phyloP scores from a whole-genome alignment of 805 yeast genomes.

The Lipomyces starkeyi region DNA sequence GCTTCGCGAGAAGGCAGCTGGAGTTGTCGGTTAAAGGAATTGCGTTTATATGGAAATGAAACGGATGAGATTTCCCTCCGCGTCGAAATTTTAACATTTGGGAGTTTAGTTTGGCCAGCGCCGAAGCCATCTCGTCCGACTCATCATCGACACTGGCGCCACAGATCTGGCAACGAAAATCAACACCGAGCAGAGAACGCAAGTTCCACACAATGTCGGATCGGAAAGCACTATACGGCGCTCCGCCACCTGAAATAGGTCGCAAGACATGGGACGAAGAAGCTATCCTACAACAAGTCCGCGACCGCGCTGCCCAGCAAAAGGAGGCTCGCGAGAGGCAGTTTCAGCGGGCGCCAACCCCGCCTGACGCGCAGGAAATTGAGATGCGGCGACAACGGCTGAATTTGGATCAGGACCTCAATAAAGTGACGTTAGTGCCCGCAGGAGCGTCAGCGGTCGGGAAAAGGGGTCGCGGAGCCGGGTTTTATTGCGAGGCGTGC shows the following conservation, averaged over 20 bases:
- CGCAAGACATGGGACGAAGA: slow-evolving; percentile 39
- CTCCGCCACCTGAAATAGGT: slow-evolving; percentile 29
- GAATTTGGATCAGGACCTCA: slow-evolving; percentile 45
- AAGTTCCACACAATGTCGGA: slow-evolving; percentile 6
- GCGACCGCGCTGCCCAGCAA: slow-evolving; percentile 33
- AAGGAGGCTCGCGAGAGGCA: slow-evolving; percentile 28
- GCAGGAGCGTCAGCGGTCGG: slow-evolving; percentile 47
- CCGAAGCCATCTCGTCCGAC: neutral
- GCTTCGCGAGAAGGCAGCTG: neutral
- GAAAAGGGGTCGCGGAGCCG: slow-evolving; percentile 66
- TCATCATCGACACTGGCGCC: no score
- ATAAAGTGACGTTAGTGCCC: slow-evolving; percentile 46
- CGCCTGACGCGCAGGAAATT: slow-evolving; percentile 40
- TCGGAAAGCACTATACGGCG: slow-evolving; percentile 31
- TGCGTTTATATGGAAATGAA: neutral
- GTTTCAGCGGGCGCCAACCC: slow-evolving; percentile 34
- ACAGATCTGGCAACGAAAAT: no score
- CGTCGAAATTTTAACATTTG: neutral
- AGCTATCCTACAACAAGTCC: slow-evolving; percentile 28
- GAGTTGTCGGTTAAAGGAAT: neutral
- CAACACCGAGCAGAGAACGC: neutral
- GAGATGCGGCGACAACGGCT: slow-evolving; percentile 41
- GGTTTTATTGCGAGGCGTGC: slow-evolving; percentile 85
- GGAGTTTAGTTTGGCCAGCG: no score
- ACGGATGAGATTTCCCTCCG: neutral